phyloP scores from a whole-genome alignment of 2,329 filamentous ascomycete species.

The Colletotrichum neosansevieriae region DNA sequence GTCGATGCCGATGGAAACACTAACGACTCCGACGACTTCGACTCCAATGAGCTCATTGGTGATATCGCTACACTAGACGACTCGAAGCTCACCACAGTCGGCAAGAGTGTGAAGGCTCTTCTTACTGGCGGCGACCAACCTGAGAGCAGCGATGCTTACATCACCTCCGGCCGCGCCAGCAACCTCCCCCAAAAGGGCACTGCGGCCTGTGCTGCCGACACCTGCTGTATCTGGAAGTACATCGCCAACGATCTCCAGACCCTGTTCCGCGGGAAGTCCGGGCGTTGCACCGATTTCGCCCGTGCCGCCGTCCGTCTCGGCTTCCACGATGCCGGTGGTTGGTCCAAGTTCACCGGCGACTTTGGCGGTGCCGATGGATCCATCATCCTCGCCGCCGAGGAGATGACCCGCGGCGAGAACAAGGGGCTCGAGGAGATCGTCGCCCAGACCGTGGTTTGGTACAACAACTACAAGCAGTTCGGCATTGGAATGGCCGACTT shows the following conservation, averaged over 20 bases:
- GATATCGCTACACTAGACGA: slow-evolving; percentile 51
- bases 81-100: slow-evolving; percentile 50
- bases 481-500: slow-evolving; percentile 65
- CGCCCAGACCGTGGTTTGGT: slow-evolving; percentile 52
- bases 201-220: slow-evolving; percentile 50
- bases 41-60: slow-evolving; percentile 47
- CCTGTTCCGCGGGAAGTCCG: slow-evolving; percentile 51
- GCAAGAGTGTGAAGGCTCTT: slow-evolving; percentile 53
- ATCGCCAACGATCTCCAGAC: slow-evolving; percentile 53
- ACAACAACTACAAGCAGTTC: slow-evolving; percentile 51
- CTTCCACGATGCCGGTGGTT: slow-evolving; percentile 61
- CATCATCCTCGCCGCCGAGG: slow-evolving; percentile 53
- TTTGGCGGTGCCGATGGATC: slow-evolving; percentile 61
- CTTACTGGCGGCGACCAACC: slow-evolving; percentile 48
- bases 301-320: slow-evolving; percentile 59
- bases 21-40: slow-evolving; percentile 19
- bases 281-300: slow-evolving; percentile 57
- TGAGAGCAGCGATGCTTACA: slow-evolving; percentile 43
- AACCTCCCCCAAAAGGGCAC: slow-evolving; percentile 44
- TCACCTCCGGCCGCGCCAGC: slow-evolving; percentile 6
- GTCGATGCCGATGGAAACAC: slow-evolving; percentile 26
- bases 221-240: slow-evolving; percentile 60
- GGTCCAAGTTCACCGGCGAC: slow-evolving; percentile 51
- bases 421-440: slow-evolving; percentile 60
- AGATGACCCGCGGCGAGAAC: slow-evolving; percentile 56